These are phyloP conservation scores for Candida germanica DNA, from an alignment of 805 yeast genomes.

Conservation along the genomic window DNA sequence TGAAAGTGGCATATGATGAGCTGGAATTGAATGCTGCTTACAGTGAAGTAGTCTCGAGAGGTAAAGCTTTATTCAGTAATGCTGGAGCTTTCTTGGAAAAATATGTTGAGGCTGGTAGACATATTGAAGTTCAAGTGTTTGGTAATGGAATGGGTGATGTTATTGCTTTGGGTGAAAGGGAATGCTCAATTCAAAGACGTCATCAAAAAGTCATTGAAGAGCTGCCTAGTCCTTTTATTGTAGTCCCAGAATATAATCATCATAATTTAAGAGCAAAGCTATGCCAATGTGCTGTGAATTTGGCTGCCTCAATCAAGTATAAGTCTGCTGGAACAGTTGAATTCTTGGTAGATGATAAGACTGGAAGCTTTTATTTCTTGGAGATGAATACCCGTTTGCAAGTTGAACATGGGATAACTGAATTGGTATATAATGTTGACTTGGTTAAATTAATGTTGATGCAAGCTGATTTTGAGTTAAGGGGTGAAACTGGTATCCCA, in stretches of 20 bases:
- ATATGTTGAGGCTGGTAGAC: slow-evolving; percentile 91
- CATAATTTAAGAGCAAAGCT: slow-evolving; percentile 66
- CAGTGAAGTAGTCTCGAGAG: slow-evolving; percentile 89
- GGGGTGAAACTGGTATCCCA: slow-evolving; percentile 12
- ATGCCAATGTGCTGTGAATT: slow-evolving; percentile 78
- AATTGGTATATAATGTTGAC: slow-evolving; percentile 91
- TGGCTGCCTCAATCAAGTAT: slow-evolving; percentile 79
- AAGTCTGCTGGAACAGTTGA: slow-evolving; percentile 98
- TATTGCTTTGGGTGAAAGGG: slow-evolving; percentile 93
- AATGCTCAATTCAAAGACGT: slow-evolving; percentile 94
- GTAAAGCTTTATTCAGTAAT: slow-evolving; percentile 87
- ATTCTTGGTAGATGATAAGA: slow-evolving; percentile 78
- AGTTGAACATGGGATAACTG: slow-evolving; percentile 97
- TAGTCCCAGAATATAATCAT: slow-evolving; percentile 35
- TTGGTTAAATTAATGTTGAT: slow-evolving; percentile 94
- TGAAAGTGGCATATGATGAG: slow-evolving; percentile 83
- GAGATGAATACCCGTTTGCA: slow-evolving; percentile 96
- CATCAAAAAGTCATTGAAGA: slow-evolving; percentile 95
- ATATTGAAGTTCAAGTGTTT: slow-evolving; percentile 93
- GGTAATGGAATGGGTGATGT: slow-evolving; percentile 95
- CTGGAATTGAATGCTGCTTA: slow-evolving; percentile 78
- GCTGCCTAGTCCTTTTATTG: slow-evolving; percentile 89
- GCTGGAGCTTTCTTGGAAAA: slow-evolving; percentile 95
- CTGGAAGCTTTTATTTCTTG: slow-evolving; percentile 88
- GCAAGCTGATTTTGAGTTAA: slow-evolving; percentile 82